These are phyloP conservation scores for Colletotrichum cuscutae DNA, from an alignment of 2,329 filamentous ascomycete genomes.

Conservation along the genomic window DNA sequence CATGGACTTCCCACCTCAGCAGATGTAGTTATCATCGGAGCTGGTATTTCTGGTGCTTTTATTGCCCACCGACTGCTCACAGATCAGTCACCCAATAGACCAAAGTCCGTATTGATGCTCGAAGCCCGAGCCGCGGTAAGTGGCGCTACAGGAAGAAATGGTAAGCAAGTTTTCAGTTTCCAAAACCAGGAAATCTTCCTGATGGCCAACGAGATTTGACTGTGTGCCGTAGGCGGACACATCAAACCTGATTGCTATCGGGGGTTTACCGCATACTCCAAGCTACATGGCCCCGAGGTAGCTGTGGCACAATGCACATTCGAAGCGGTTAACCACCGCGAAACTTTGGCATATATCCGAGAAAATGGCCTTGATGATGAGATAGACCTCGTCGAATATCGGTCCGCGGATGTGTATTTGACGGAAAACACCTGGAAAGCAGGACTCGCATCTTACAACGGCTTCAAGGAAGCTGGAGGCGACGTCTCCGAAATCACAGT, in stretches of 20 bases:
- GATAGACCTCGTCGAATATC: background rate
- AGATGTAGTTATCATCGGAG: background rate
- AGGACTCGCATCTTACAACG: background rate
- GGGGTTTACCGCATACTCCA: background rate
- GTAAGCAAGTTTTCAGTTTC: background rate
- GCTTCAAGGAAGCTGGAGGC: background rate
- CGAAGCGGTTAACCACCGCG: rapidly evolving
- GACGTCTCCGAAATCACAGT: background rate
- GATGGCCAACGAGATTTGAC: background rate
- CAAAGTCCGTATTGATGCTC: background rate
- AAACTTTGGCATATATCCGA: rapidly evolving
- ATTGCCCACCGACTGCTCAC: background rate
- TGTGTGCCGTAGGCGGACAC: background rate
- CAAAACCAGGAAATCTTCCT: too few species aligned
- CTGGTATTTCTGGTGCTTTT: background rate
- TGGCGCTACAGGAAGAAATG: background rate
- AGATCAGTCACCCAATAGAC: background rate
- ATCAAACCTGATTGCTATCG: background rate
- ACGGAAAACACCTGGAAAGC: background rate
- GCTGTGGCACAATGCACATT: background rate
- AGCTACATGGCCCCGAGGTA: background rate
- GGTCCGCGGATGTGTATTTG: background rate
- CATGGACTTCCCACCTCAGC: rapidly evolving
- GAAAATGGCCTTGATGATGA: rapidly evolving
- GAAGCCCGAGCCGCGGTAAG: background rate